Conservation (phyloP, 192 early-diverging fungal genomes). For the Coemansia sp. region DNA sequence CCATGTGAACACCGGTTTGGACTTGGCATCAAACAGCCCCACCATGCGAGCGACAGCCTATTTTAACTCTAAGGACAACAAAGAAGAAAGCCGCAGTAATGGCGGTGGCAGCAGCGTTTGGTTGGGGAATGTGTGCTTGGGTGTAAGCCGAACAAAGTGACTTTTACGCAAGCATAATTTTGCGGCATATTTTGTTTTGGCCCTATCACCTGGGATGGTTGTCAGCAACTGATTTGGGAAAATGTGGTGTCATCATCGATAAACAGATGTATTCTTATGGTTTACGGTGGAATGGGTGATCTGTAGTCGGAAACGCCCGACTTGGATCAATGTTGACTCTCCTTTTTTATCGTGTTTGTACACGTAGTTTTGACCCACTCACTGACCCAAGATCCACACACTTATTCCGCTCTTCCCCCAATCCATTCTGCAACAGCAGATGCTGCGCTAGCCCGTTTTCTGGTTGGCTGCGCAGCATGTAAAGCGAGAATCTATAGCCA, state of each 20-base stretch:
- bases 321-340: background rate
- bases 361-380: constrained; percentile 8
- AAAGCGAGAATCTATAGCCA: too few relatives aligned
- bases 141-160: background rate
- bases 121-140: background rate
- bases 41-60: background rate
- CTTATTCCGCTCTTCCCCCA: too few relatives aligned
- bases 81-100: too few relatives aligned
- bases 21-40: background rate
- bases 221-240: background rate
- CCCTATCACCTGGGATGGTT: background rate
- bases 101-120: background rate
- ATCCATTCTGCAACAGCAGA: too few relatives aligned
- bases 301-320: constrained; percentile 3
- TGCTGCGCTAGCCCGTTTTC: too few relatives aligned
- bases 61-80: constrained; percentile 1
- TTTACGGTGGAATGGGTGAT: background rate
- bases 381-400: too few relatives aligned
- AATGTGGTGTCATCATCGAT: background rate
- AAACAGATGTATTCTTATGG: background rate
- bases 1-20: background rate
- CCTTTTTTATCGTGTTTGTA: constrained; percentile 3
- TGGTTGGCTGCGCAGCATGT: too few relatives aligned
- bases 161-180: background rate
- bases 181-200: background rate